Evolutionary conservation across 768 basidiomycete genomes (phyloP), one percentile per base, ranked within the genome.

Genomic region (Xerocomellus dryophilus): DNA sequence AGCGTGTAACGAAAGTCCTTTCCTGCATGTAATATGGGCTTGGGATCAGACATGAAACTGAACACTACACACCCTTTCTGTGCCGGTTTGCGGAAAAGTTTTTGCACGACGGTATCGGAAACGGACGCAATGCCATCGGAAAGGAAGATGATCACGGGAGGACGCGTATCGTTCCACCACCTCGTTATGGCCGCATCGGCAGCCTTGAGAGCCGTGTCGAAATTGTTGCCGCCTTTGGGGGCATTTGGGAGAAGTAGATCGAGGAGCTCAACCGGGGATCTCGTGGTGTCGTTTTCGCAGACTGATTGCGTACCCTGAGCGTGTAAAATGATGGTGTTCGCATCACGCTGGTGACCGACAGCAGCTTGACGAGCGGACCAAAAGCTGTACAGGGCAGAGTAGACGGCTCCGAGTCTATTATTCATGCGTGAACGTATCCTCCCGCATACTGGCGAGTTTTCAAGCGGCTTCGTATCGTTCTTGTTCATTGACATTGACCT

Each of bases 321-420:
- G 43, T 83, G 83, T 10, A 81, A 59, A 21, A 85, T 64, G 50
- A 85, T 65, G 7, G 78, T 82, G 54, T 85, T 83, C 2, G 83
- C 72, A 61, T 85, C 83, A 20, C 73, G 67, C 12, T 78, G 73
- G 5, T 48, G 4, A 50, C 61, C 60, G 42, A 71, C 29, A 8
- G 75, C 73, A 14, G 72, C 66, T 27, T 74, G 71, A 4, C 83
- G 75, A 3, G 84, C 75, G 1, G 66, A 58, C 82, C 80, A 85
- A 60, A 85, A 85, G 17, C 64, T 68, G 53, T 81, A 65, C 6
- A 85, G 57, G 1, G 83, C 74, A 5, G 80, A 75, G 31, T 77
- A 79, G 3, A 82, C 83, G 0, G 83, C 81, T 1, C 83, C 83
- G 10, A 82, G 71, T n/a, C 84, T 69, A 61, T 85, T 78, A 47